Conservation (phyloP, 192 early-diverging fungal species). For the Backusella westeae region DNA sequence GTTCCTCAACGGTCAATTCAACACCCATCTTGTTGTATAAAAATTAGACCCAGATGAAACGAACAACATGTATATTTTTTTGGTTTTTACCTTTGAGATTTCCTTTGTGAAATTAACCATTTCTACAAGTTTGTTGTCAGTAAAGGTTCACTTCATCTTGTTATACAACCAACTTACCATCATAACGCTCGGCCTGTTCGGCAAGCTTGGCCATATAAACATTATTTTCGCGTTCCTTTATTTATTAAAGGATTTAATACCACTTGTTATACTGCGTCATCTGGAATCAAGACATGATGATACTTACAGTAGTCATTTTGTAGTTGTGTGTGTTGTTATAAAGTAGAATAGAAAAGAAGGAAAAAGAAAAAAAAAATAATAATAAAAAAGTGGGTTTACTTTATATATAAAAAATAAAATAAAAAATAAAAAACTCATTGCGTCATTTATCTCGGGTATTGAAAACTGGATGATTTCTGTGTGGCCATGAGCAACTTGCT, state of each 20-base stretch:
- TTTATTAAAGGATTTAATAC: not conserved
- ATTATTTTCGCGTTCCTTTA: slow-evolving; percentile 44
- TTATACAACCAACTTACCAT: slow-evolving; percentile 60
- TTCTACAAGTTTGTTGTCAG: slow-evolving; percentile 2
- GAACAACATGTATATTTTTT: not conserved
- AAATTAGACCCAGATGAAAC: not conserved
- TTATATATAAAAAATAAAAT: not conserved
- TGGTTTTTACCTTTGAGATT: slow-evolving; percentile 42
- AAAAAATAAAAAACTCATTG: not conserved
- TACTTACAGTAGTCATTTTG: slow-evolving; percentile 12
- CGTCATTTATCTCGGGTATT: not conserved
- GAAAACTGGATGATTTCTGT: no score
- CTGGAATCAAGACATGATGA: not conserved
- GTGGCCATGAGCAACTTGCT: no score
- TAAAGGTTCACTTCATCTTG: not conserved
- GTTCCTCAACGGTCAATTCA: slow-evolving; percentile 85
- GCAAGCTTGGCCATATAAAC: slow-evolving; percentile 99
- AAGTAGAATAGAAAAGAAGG: not conserved
- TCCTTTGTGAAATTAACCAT: slow-evolving; percentile 31
- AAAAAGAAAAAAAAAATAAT: not conserved
- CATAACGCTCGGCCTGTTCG: slow-evolving; percentile 98
- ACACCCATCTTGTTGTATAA: slow-evolving; percentile 56
- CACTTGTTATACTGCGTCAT: not conserved
- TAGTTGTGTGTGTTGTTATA: not conserved
- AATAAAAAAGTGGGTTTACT: not conserved